Evolutionary conservation across 345 rosid genomes (phyloP), one percentile per base, ranked within the genome.

Genomic region (Aurinia saxatilis): DNA sequence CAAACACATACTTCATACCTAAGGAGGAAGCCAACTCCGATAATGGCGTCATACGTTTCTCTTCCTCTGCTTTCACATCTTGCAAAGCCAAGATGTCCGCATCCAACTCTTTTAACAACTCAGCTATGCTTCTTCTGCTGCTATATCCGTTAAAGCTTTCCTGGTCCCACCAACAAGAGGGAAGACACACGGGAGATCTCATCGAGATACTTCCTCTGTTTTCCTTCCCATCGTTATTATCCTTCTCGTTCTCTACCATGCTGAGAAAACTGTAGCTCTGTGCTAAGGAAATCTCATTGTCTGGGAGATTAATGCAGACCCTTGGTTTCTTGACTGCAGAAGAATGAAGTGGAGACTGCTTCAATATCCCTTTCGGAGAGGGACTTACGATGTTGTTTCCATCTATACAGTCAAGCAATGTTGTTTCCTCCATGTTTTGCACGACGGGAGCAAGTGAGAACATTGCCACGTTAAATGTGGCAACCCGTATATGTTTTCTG

Each of bases 401-500:
- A 21, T 79, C 69, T 57, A 67, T 57, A 16, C 55, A 54, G 17
- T 63, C 55, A 30, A 71, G 58, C 12, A 41, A 46, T 33, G 53
- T 27, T 10, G 78, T 45, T 73, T 76, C 82, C 48, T 75, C 81
- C 25, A 68, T 35, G 58, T 52, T 75, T 10, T 90, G 78, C 58
- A 86, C 70, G 8, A 87, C 95, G 0, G 96, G 98, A 2, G 96
- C 96, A 8, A 92, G 91, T 23, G 93, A 80, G 74, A 92, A 89
- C 98, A 92, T 92, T 27, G 96, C 98, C 41, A 92, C 98, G 10
- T 92, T 89, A 68, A 89, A 89, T 1, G 95, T 86, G 6, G 96
- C 96, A 42, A 89, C 68, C 47, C 95, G 86, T 19, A 92, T 82
- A 1, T 80, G 93, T 57, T 73, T 80, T 30, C 65, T 68, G 0